Percentiles rank a stretch among this genome's conserved stretches.
Conservation (phyloP, 208 protist species). For the Crithidia bombi region DNA sequence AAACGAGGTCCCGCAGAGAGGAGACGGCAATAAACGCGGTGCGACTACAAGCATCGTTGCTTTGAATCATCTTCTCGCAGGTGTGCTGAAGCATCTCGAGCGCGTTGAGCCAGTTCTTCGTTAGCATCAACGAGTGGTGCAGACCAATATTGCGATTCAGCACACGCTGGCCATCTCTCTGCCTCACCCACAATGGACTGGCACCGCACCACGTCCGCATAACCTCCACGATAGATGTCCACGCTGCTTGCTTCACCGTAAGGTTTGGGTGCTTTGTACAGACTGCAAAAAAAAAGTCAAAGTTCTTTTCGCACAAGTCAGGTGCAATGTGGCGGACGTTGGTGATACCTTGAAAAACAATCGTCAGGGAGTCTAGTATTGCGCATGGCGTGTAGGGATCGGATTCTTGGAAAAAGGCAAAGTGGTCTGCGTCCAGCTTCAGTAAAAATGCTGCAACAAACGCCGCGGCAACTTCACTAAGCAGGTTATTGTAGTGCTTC, state of each 20-base stretch:
- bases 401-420: slow-evolving; percentile 63
- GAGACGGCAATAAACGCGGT: slow-evolving; percentile 55
- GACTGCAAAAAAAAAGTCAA: slow-evolving; percentile 42
- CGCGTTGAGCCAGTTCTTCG: slow-evolving; percentile 48
- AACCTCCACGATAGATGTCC: slow-evolving; percentile 35
- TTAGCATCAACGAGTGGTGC: slow-evolving; percentile 40
- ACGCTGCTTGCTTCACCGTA: slow-evolving; percentile 34
- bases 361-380: slow-evolving; percentile 41
- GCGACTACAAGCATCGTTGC: slow-evolving; percentile 31
- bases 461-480: slow-evolving; percentile 44
- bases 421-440: slow-evolving; percentile 58
- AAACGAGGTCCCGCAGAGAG: slow-evolving; percentile 58
- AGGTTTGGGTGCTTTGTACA: slow-evolving; percentile 34
- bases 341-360: slow-evolving; percentile 43
- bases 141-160: slow-evolving; percentile 21
- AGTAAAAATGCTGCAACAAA: slow-evolving; percentile 64
- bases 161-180: slow-evolving; percentile 23
- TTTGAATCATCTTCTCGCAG: slow-evolving; percentile 37
- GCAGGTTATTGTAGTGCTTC: slow-evolving; percentile 42
- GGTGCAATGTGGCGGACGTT: slow-evolving; percentile 38
- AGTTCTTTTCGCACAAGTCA: slow-evolving; percentile 32
- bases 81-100: slow-evolving; percentile 34
- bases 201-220: slow-evolving; percentile 50
- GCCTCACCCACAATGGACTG: slow-evolving; percentile 23
- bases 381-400: slow-evolving; percentile 70